Evolutionary conservation across 805 yeast genomes (phyloP), one percentile per base, ranked within the genome.

Genomic region (Lachancea lanzarotensis): DNA sequence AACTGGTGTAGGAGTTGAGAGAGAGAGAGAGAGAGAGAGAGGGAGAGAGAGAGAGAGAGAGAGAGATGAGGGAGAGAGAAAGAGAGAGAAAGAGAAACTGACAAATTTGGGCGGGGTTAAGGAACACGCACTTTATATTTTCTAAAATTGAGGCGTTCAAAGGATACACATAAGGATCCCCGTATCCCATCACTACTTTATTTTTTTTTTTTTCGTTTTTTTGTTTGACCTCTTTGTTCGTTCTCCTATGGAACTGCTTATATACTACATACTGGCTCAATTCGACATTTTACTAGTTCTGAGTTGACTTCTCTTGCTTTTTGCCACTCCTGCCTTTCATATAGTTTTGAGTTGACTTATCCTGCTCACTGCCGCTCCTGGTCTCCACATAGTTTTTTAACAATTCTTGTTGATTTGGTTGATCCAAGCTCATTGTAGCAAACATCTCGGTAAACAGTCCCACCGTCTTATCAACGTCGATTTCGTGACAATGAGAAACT

Each of bases 371-470:
- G 29, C 39, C 32, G 9, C 27, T 19, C n/a, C 29, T 17, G 10
- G 13, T 3, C 13, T 29, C 15, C 31, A 13, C 15, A 30, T 45
- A 44, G 6, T 38, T 36, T 18, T 35, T 7, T 30, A 44, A 20
- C 15, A 40, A 12, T 6, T 19, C 29, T 22, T 45, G 20, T 13
- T 17, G 34, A 2, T 48, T 17, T 12, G 56, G 60, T 46, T 51
- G 51, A 1, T 46, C 43, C 22, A 52, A 35, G 11, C 40, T 43
- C 30, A 46, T 43, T 5, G 17, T 35, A 6, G 48, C 46, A 15
- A 52, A 49, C 65, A 62, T 61, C 13, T 47, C 29, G 10, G 47
- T 43, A 44, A 57, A 61, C 2, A 60, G 41, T 1, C 32, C 34
- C 3, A 51, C 38, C 18, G 60, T 38, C 18, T 54, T 52, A 10